Percentiles rank a stretch among this genome's conserved stretches.
phyloP scores from a whole-genome alignment of 371 early-diverging fungal species.

The Homolaphlyctis polyrhiza region DNA sequence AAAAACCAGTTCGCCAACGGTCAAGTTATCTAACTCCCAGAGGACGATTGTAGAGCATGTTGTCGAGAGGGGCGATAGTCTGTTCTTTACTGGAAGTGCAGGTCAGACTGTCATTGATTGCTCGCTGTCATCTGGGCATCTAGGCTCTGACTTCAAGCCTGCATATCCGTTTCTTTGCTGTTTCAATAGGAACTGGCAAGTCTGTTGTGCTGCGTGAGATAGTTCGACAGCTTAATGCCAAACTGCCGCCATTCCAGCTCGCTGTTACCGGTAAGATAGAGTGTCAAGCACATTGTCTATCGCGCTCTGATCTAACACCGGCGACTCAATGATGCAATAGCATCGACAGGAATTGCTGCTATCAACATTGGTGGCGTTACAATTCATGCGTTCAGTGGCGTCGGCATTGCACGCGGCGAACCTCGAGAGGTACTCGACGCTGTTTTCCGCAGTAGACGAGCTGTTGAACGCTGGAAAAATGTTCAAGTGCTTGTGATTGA shows the following conservation, averaged over 20 bases:
- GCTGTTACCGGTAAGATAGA: neutral
- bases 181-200: constrained; percentile 69
- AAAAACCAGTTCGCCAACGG: too few relatives aligned
- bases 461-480: constrained; percentile 51
- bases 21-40: constrained; percentile 30
- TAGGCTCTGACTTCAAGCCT: neutral
- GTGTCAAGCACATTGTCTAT: neutral
- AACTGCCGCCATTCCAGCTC: constrained; percentile 54
- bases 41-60: constrained; percentile 46
- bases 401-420: constrained; percentile 57
- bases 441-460: constrained; percentile 19
- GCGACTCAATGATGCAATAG: constrained; percentile 19
- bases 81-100: constrained; percentile 82
- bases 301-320: neutral
- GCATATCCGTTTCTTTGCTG: neutral
- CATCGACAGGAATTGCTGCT: constrained; percentile 87
- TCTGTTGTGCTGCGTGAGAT: constrained; percentile 63
- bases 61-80: constrained; percentile 44
- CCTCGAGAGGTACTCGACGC: constrained; percentile 6
- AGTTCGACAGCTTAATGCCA: constrained; percentile 46
- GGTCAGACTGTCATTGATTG: constrained; percentile 29
- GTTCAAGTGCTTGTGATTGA: constrained; percentile 78
- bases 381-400: constrained; percentile 74
- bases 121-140: neutral
- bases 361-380: constrained; percentile 77